These are phyloP conservation scores for Sporisorium graminicola DNA, from an alignment of 1,284 basidiomycete genomes.

Conservation along the genomic window DNA sequence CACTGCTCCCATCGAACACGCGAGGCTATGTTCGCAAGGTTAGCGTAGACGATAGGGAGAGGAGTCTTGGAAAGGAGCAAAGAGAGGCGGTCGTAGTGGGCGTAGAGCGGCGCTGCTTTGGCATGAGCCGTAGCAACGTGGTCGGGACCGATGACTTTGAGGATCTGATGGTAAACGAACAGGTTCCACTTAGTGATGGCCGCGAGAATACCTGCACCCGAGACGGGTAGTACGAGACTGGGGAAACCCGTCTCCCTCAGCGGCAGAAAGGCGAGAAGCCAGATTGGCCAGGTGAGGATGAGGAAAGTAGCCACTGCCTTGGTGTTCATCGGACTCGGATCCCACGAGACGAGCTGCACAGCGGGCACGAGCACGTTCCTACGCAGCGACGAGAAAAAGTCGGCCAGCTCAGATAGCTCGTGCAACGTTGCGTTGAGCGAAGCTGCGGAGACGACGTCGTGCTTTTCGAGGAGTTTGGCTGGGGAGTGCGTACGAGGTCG, in stretches of 20 bases:
- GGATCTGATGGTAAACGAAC: conserved; percentile 21
- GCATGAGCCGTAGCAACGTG: conserved; percentile 19
- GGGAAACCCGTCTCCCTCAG: conserved; percentile 41
- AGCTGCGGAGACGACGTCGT: conserved; percentile 39
- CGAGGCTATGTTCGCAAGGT: conserved; percentile 2
- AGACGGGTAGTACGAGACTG: conserved; percentile 43
- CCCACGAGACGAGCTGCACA: conserved; percentile 53
- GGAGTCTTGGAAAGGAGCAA: conserved; percentile 25
- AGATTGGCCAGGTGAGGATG: conserved; percentile 64
- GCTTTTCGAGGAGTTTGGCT: conserved; percentile 27
- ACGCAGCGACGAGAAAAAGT: conserved; percentile 58
- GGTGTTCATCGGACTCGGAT: conserved; percentile 46
- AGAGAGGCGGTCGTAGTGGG: conserved; percentile 12
- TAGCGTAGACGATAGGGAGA: conserved; percentile 15
- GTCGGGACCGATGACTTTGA: conserved; percentile 28
- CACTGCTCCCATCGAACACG: conserved; percentile 30
- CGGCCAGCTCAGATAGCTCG: conserved; percentile 62
- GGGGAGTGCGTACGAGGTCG: conserved; percentile 25
- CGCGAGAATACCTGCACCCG: conserved; percentile 30
- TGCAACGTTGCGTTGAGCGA: conserved; percentile 57
- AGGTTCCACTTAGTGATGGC: not conserved
- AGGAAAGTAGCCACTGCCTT: conserved; percentile 58
- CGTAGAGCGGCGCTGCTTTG: conserved; percentile 29
- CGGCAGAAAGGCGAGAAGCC: conserved; percentile 62
- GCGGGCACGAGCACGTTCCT: conserved; percentile 53